Percentiles rank a stretch among this genome's conserved stretches.
Evolutionary conservation across 2,329 filamentous ascomycete species (phyloP).

Genomic region (Xylariales sp.): DNA sequence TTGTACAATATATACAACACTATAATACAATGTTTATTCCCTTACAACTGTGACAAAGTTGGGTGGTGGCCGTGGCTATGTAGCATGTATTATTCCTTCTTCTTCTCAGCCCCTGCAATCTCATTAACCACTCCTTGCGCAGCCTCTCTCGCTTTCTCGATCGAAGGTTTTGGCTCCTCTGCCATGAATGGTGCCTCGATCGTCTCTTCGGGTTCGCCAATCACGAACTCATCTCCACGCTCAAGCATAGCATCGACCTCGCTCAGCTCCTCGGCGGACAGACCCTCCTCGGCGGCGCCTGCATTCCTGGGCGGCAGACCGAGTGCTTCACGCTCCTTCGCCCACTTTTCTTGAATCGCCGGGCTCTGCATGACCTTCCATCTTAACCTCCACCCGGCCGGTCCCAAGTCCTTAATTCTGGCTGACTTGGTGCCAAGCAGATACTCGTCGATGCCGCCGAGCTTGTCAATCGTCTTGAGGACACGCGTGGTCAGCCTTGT

Average conservation of each 20-base stretch:
- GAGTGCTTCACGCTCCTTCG: constrained; percentile 57
- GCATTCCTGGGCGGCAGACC: constrained; percentile 53
- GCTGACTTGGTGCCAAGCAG: constrained; percentile 73
- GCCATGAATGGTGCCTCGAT: constrained; percentile 13
- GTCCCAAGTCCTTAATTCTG: constrained; percentile 80
- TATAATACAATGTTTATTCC: no score
- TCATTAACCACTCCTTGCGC: no score
- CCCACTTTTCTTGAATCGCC: constrained; percentile 61
- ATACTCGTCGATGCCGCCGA: constrained; percentile 88
- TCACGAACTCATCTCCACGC: constrained; percentile 39
- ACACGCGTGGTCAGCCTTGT: constrained; percentile 67
- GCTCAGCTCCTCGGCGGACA: constrained; percentile 24
- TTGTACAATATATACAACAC: no score
- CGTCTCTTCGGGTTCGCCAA: constrained; percentile 35
- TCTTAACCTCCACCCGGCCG: constrained; percentile 83
- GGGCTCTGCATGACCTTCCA: constrained; percentile 84
- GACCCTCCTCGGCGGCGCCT: constrained; percentile 16
- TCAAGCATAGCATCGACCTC: constrained; percentile 36
- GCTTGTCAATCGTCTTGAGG: constrained; percentile 72
- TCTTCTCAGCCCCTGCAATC: no score
- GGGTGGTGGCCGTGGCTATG: no score
- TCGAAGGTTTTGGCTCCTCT: constrained; percentile 12
- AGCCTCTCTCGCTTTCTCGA: constrained; percentile 15
- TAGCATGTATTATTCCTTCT: no score
- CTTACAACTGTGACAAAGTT: no score